phyloP scores from a whole-genome alignment of 108 stramenopile species.

The Conticribra guillardii region DNA sequence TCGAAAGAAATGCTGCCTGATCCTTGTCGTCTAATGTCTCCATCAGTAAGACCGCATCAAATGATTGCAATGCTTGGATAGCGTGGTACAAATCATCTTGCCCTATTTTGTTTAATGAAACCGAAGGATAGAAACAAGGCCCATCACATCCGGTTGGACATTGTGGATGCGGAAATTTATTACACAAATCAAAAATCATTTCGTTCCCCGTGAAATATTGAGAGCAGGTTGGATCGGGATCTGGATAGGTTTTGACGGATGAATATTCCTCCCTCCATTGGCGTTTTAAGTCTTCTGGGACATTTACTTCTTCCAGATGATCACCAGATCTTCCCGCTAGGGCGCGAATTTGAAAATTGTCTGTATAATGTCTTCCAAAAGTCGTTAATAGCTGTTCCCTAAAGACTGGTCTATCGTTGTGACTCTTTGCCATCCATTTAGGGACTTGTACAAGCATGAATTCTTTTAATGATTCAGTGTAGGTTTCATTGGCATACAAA shows the following conservation, averaged over 20 bases:
- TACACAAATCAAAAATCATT: too few relatives aligned
- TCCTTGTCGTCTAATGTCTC: slow-evolving; percentile 23
- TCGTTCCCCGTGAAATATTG: slow-evolving; percentile 16
- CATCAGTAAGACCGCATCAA: slow-evolving; percentile 29
- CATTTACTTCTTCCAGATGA: slow-evolving; percentile 5
- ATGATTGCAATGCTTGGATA: slow-evolving; percentile 22
- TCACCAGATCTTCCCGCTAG: slow-evolving; percentile 23
- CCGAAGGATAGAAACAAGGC: slow-evolving; percentile 33
- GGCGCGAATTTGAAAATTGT: slow-evolving; percentile 39
- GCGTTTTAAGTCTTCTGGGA: not conserved
- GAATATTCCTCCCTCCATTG: not conserved
- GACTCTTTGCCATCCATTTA: slow-evolving; percentile 23
- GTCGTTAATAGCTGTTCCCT: slow-evolving; percentile 1
- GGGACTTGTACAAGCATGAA: slow-evolving; percentile 17
- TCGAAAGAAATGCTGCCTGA: slow-evolving; percentile 17
- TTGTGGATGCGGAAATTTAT: too few relatives aligned
- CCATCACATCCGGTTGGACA: slow-evolving; percentile 30
- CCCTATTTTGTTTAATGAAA: slow-evolving; percentile 16
- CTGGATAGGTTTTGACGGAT: slow-evolving; percentile 9
- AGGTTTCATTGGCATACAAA: slow-evolving; percentile 13
- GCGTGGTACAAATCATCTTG: slow-evolving; percentile 14
- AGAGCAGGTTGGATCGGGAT: slow-evolving; percentile 13
- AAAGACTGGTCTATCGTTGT: too few relatives aligned
- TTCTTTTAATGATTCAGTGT: slow-evolving; percentile 15
- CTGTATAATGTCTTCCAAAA: slow-evolving; percentile 20